Evolutionary conservation across 768 basidiomycete species (phyloP), one percentile per base, ranked within the genome.

Genomic region (Hortiboletus flavorubellus): DNA sequence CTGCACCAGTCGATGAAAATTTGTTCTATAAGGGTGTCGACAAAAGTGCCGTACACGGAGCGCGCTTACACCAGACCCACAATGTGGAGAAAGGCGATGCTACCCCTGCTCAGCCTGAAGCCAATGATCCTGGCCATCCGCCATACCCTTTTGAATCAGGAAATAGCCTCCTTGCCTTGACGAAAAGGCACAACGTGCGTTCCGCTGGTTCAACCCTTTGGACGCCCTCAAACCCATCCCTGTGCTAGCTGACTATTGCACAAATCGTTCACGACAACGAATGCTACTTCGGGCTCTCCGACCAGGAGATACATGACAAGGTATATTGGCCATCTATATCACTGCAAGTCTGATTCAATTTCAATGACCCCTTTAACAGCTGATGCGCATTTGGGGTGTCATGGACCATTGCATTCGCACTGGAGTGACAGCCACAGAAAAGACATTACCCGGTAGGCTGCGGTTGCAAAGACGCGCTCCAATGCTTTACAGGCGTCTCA

Each of bases 251-350:
- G 79, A 93, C 92, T 4, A 94, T 96, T 60, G 91, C 93, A 10
- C 93, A 96, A 72, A 87, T 93, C 47, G 92, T 96, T 1, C 90
- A 91, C 68, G 89, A 95, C 71, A 97, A 97, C 65, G 93, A 97
- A 71, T 80, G 83, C 62, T 84, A 78, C 56, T 93, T 91, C 63
- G 88, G 91, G 15, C 81, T 87, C 53, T 82, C 83, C 4, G 84
- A 90, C 47, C 82, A 82, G 21, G 86, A 91, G 9, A 88, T 93
- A 55, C 80, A 85, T 58, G 71, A 78, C 45, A 92, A 92, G 78
- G 89, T 86, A 59, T 39, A 54, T 21, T 14, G 6, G 46, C 29
- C 43, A 48, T 55, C 30, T n/a, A 33, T 23, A 50, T 34, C 35
- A 23, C 16, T 29, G 12, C 23, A 21, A 37, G 9, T 43, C 47